Base-by-base conservation (phyloP, 2,329 filamentous ascomycete genomes). In the Fusarium fujikuroi region DNA sequence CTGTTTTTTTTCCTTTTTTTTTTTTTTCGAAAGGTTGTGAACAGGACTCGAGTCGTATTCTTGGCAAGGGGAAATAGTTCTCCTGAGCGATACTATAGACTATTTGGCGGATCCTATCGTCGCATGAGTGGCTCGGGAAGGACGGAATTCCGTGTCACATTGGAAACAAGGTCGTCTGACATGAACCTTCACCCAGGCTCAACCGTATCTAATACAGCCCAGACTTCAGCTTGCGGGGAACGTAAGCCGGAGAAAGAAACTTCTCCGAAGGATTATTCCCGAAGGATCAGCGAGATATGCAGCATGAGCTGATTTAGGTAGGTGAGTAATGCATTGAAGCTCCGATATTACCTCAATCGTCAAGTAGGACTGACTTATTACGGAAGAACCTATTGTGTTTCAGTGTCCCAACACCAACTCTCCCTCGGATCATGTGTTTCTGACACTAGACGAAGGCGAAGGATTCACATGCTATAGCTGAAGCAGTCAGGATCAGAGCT, bases 21-120 rank as follows among this genome's bases (percentile, higher is more conserved):
- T n/a, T n/a, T n/a, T n/a, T n/a, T n/a, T n/a, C n/a, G n/a, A n/a
- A 7, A 53, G 12, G 2, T 0, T 9, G 7, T 12, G 3, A 2
- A 3, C 18, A 28, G 23, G 2, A 16, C 3, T n/a, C 2, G 3
- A 9, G 10, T 5, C 3, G 7, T 9, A 5, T 5, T 11, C 7
- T 12, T 4, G 3, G 3, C 4, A 16, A 37, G 5, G 18, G 4
- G 15, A 4, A 18, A 14, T 2, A 3, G 10, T 12, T 12, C 5
- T 0, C 11, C 21, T 1, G n/a, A 12, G 5, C 4, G 7, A 18
- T 3, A 19, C 21, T 23, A 34, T 23, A 0, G 10, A 34, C 1
- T 23, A 19, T 5, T n/a, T 7, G 30, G 1, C 8, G 16, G 9
- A 36, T 12, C n/a, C 34, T 15, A 8, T 23, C 2, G 0, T 12